phyloP scores from a whole-genome alignment of 495 filamentous ascomycete species.

The Thermothielavioides terrestris region DNA sequence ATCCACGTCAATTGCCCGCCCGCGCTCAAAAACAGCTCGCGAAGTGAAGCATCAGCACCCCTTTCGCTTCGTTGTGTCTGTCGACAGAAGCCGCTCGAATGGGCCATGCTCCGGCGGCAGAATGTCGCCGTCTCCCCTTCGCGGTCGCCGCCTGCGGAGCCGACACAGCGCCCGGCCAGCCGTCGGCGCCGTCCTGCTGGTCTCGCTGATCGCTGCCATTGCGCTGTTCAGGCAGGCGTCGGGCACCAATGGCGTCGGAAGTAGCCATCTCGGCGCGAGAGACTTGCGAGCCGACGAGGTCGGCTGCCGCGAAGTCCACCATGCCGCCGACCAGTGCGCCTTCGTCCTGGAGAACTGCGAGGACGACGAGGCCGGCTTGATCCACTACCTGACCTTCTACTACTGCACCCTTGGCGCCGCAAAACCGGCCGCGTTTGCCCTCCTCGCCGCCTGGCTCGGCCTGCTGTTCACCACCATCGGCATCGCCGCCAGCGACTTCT shows the following conservation, averaged over 20 bases:
- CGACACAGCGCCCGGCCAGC: slow-evolving; percentile 32
- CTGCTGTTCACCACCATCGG: slow-evolving; percentile 94
- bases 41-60: no score
- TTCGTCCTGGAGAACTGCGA: slow-evolving; percentile 75
- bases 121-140: slow-evolving; percentile 14
- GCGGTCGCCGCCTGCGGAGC: slow-evolving; percentile 7
- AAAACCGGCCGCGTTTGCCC: slow-evolving; percentile 66
- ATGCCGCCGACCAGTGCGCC: slow-evolving; percentile 70
- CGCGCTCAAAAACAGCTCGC: no score
- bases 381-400: slow-evolving; percentile 85
- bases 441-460: slow-evolving; percentile 77
- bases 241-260: no score
- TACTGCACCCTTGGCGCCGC: slow-evolving; percentile 69
- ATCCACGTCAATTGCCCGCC: no score
- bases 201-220: slow-evolving; percentile 30
- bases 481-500: slow-evolving; percentile 97
- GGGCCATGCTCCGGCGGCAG: slow-evolving; percentile 11
- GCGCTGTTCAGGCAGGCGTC: no score
- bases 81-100: no score
- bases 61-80: no score
- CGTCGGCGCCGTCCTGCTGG: slow-evolving; percentile 26
- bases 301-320: slow-evolving; percentile 76
- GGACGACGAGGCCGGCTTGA: slow-evolving; percentile 81
- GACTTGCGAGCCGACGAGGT: slow-evolving; percentile 10
- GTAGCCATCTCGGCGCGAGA: not conserved